Percentiles rank a stretch among this genome's conserved stretches.
Conservation (phyloP, 805 yeast genomes). For the Yarrowia keelungensis region DNA sequence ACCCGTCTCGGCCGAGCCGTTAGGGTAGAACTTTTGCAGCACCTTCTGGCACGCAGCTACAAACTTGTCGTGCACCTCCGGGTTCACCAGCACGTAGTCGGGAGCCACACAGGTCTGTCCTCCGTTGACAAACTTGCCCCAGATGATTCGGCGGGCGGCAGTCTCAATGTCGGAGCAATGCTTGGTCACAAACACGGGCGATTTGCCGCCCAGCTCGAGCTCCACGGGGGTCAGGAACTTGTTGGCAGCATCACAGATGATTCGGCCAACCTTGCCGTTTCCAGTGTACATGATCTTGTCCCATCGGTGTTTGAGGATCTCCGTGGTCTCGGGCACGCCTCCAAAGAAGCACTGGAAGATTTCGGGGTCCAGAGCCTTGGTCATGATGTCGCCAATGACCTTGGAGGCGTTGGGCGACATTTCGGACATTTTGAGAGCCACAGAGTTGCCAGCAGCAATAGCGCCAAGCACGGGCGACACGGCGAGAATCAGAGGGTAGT, state of each 20-base stretch:
- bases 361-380: slow-evolving; percentile 61
- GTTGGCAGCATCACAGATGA: slow-evolving; percentile 81
- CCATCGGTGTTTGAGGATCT: slow-evolving; percentile 65
- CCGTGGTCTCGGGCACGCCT: slow-evolving; percentile 67
- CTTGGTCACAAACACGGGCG: slow-evolving; percentile 65
- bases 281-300: slow-evolving; percentile 92
- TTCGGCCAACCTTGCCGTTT: slow-evolving; percentile 72
- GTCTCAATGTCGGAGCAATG: slow-evolving; percentile 31
- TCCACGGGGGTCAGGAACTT: slow-evolving; percentile 78
- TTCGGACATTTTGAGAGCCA: slow-evolving; percentile 77
- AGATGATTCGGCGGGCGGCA: slow-evolving; percentile 67
- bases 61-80: slow-evolving; percentile 60
- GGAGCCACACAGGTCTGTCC: slow-evolving; percentile 96
- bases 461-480: slow-evolving; percentile 79
- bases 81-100: slow-evolving; percentile 79
- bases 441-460: slow-evolving; percentile 82
- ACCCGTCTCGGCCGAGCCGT: slow-evolving; percentile 43
- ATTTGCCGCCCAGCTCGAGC: slow-evolving; percentile 91
- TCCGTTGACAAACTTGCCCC: slow-evolving; percentile 80
- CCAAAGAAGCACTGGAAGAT: slow-evolving; percentile 74
- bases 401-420: slow-evolving; percentile 65
- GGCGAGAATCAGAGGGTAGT: slow-evolving; percentile 72
- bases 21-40: slow-evolving; percentile 53
- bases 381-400: slow-evolving; percentile 63
- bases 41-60: slow-evolving; percentile 53